Base-by-base conservation (phyloP, 345 rosid species). In the Theobroma cacao region DNA sequence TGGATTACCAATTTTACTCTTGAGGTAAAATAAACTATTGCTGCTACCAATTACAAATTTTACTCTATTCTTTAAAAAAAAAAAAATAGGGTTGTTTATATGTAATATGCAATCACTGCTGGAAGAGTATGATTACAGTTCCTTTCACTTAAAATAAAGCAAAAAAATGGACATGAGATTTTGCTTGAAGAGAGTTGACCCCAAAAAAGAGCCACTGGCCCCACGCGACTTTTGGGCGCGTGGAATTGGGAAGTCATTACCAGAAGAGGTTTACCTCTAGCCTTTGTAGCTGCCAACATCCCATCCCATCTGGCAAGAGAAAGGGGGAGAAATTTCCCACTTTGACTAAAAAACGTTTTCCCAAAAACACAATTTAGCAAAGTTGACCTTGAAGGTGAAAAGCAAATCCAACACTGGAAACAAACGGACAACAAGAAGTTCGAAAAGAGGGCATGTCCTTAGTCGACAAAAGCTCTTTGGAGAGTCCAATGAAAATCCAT, bases 331-430 rank as follows among this genome's bases (percentile, higher is more conserved):
- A 22, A 15, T n/a, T 26, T 10, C n/a, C 9, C 61, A 52, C 31
- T 72, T 52, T 72, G 75, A 72, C 75, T 11, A 52, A 52, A 52
- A 68, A 69, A 1, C 36, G 56, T 13, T 45, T 45, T n/a, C 17
- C 31, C 31, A n/a, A n/a, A 45, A 28, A 17, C 61, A 10, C 41
- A 71, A 71, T 52, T 18, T 43, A 33, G 7, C 30, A 1, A 28
- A 52, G 75, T 72, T 72, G 75, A 72, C 75, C 61, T 50, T 7
- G 11, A 11, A n/a, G n/a, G n/a, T n/a, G n/a, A 40, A 67, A 67
- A 0, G 52, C 20, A 24, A 52, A 50, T 8, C 13, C 17, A 22
- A 22, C 52, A 1, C 72, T 24, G 53, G 13, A 41, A 40, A 67
- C 33, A 43, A 33, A 50, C 40, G 75, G 20, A 11, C 75, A 33